These are phyloP conservation scores for Kandelia obovata DNA, from an alignment of 345 rosid genomes.

Conservation along the genomic window DNA sequence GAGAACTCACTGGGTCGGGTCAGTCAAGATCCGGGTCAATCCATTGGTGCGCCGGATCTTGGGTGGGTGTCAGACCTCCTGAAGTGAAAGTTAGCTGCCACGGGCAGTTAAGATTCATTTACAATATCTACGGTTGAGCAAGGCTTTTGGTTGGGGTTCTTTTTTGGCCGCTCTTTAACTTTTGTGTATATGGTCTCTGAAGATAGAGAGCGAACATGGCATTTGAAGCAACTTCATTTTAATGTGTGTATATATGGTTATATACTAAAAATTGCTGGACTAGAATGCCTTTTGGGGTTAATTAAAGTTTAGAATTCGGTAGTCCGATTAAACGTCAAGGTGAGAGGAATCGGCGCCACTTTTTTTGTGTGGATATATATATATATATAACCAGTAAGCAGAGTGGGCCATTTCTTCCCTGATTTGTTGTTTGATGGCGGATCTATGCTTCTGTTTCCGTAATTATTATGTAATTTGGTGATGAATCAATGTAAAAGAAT, in stretches of 20 bases:
- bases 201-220: background rate
- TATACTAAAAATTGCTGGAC: too few relatives aligned
- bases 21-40: constrained; percentile 21
- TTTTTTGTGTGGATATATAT: constrained; percentile 5
- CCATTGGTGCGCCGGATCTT: constrained; percentile 48
- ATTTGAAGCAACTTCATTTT: background rate
- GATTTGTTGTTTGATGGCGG: background rate
- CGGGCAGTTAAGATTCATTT: background rate
- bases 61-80: constrained; percentile 83
- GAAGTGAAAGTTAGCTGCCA: constrained; percentile 19
- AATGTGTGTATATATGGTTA: background rate
- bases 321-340: too few relatives aligned
- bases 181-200: background rate
- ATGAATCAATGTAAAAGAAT: constrained; percentile 10
- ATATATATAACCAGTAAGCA: background rate
- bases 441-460: background rate
- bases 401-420: constrained; percentile 8
- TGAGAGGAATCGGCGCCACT: too few relatives aligned
- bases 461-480: background rate
- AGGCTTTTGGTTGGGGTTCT: background rate
- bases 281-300: too few relatives aligned
- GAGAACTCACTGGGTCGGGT: constrained; percentile 50
- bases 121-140: background rate
- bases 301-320: too few relatives aligned
- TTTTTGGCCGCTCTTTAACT: background rate